Base-by-base conservation (phyloP, 2,329 filamentous ascomycete genomes). In the Xylaria sp. region DNA sequence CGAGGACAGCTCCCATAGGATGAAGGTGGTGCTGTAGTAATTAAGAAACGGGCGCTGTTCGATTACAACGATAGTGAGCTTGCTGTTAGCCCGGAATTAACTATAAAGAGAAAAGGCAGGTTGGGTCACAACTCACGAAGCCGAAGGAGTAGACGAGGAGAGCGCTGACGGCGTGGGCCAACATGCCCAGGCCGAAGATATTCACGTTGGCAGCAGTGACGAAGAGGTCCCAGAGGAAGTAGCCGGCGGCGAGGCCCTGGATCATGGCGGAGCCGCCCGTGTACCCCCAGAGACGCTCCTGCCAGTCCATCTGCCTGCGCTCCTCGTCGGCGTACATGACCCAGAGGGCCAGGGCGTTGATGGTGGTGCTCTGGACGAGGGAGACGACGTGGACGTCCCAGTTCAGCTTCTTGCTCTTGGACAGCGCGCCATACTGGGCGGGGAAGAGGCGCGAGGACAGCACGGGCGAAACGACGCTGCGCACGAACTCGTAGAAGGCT, bases 331-430 rank as follows among this genome's bases (percentile, higher is more conserved):
- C 81, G 64, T 84, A 84, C 81, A 94, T 92, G 66, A 92, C 87
- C 86, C 89, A 94, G 18, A 96, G 81, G n/a, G 92, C 91, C 39
- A 94, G 82, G 57, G 74, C 79, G 79, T 91, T 93, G 82, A 97
- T 92, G 64, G 93, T 81, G 39, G 86, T 83, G 78, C 90, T 91
- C 85, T 97, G 93, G 65, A 93, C 84, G 73, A 96, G 86, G n/a
- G 92, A 94, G 39, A 96, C 93, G 64, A 95, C 90, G 78, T 95
- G 93, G 28, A 94, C 91, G 79, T 97, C 90, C 93, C 93, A 96
- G 84, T 92, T 96, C 71, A 94, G 84, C 77, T 86, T 87, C 66
- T 91, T 92, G 64, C 87, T 85, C 31, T 83, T 82, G 58, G 89
- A 87, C 74, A 93, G 85, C 57, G 81, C 80, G 39, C 83, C 79